phyloP scores from a whole-genome alignment of 768 basidiomycete species.

The Punctularia strigosozonata region DNA sequence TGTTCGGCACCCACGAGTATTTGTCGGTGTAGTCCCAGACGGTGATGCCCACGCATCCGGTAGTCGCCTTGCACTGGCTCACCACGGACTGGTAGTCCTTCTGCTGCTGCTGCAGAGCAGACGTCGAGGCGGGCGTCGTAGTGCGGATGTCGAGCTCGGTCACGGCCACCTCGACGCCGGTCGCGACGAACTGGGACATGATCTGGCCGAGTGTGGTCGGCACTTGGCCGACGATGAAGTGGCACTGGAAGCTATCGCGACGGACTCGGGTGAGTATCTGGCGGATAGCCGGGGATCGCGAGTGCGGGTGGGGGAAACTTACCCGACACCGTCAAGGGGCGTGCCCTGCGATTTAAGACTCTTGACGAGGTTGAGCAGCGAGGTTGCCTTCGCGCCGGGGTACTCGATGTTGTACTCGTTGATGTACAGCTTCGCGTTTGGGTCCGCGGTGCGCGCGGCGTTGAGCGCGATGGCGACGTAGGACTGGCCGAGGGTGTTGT shows the following conservation, averaged over 20 bases:
- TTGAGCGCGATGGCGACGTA: slow-evolving; percentile 39
- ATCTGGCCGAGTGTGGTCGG: slow-evolving; percentile 33
- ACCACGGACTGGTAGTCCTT: slow-evolving; percentile 45
- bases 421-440: slow-evolving; percentile 43
- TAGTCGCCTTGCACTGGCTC: slow-evolving; percentile 31
- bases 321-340: slow-evolving; percentile 54
- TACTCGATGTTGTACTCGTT: slow-evolving; percentile 25
- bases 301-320: too few species aligned
- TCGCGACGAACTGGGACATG: slow-evolving; percentile 37
- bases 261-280: too few species aligned
- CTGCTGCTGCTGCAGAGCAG: slow-evolving; percentile 41
- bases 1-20: slow-evolving; percentile 24
- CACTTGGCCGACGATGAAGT: slow-evolving; percentile 47
- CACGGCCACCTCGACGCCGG: slow-evolving; percentile 56
- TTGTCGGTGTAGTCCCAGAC: slow-evolving; percentile 31
- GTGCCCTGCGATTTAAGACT: slow-evolving; percentile 33
- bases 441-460: slow-evolving; percentile 41
- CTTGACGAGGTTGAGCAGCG: slow-evolving; percentile 40
- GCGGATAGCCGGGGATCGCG: too few species aligned
- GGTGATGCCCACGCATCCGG: slow-evolving; percentile 23
- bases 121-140: slow-evolving; percentile 40
- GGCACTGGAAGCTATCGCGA: slow-evolving; percentile 42
- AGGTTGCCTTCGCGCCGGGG: slow-evolving; percentile 40
- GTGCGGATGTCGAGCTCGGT: slow-evolving; percentile 61
- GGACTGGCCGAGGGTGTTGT: slow-evolving; percentile 32